Evolutionary conservation across 208 protist genomes (phyloP), one percentile per base, ranked within the genome.

Genomic region (Crithidia expoeki): DNA sequence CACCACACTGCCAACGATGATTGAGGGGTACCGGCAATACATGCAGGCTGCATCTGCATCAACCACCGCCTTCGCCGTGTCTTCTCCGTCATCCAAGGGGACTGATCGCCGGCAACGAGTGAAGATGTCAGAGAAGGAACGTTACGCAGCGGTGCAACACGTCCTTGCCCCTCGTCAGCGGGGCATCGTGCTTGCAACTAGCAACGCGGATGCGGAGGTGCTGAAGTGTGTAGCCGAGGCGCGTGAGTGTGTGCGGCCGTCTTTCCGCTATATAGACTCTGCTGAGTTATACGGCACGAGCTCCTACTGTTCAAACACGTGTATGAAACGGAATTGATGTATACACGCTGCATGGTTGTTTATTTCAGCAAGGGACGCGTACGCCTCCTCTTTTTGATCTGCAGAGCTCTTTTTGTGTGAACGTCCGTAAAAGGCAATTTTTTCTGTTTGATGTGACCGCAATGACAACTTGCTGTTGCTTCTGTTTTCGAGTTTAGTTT

Each of bases 261-360:
- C 68, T 0, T 74, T 74, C 23, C 68, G 68, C 21, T 46, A 42
- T 4, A 59, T 74, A 7, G 68, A 74, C n/a, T 40, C 68, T 9
- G 59, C 16, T 7, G 68, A 74, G 12, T 12, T 74, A 17, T 74
- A 74, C 68, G 68, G 68, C 49, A 46, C 36, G 17, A 67, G 68
- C 16, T n/a, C 34, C 6, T 74, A 74, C 68, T 7, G 25, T 36
- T 67, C 58, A 6, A n/a, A n/a, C 38, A 42, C 56, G 19, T 62
- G 53, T 5, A 19, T 64, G 21, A 30, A 63, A 25, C 4, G 25
- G 12, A n/a, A 33, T 4, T 38, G n/a, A 51, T 7, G 17, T 25
- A 19, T 19, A 51, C 10, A 5, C 7, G 46, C 23, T 51, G 23
- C 46, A 23, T n/a, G n/a, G n/a, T n/a, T n/a, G n/a, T n/a, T n/a